These are phyloP conservation scores for Cladophialophora psammophila DNA, from an alignment of 2,329 filamentous ascomycete species.

Conservation along the genomic window DNA sequence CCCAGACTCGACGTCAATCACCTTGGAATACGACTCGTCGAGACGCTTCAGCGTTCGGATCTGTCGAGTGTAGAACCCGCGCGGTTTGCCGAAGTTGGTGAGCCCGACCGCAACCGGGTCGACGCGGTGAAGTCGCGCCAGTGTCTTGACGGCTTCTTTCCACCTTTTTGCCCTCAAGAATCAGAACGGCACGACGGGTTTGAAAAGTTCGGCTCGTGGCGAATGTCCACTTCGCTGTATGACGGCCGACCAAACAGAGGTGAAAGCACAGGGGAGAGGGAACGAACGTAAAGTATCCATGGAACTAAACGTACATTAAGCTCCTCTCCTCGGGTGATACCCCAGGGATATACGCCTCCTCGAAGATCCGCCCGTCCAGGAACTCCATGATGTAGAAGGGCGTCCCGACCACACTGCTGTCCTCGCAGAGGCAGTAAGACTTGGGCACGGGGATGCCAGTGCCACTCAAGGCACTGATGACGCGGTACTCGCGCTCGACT, in stretches of 20 bases:
- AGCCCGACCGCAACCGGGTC: slow-evolving; percentile 71
- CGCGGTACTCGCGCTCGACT: slow-evolving; percentile 92
- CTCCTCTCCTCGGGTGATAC: slow-evolving; percentile 72
- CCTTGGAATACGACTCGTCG: slow-evolving; percentile 76
- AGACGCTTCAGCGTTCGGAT: slow-evolving; percentile 82
- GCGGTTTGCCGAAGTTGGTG: slow-evolving; percentile 72
- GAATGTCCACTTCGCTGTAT: background rate
- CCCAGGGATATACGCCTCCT: slow-evolving; percentile 81
- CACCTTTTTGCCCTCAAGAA: slow-evolving; percentile 61
- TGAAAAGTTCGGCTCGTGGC: no score
- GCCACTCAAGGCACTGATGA: slow-evolving; percentile 79
- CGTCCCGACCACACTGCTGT: slow-evolving; percentile 79
- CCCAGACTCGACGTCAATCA: slow-evolving; percentile 77
- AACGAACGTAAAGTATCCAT: background rate
- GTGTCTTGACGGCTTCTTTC: slow-evolving; percentile 80
- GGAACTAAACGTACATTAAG: slow-evolving; percentile 65
- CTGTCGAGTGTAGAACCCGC: slow-evolving; percentile 88
- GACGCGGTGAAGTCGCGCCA: slow-evolving; percentile 85
- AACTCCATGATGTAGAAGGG: slow-evolving; percentile 98
- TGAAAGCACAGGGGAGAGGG: background rate
- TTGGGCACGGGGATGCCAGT: slow-evolving; percentile 87
- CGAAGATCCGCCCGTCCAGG: slow-evolving; percentile 90
- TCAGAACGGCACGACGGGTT: background rate
- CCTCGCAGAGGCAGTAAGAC: slow-evolving; percentile 85
- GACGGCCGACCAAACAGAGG: background rate